Evolutionary conservation across 2,329 filamentous ascomycete genomes (phyloP).

Genomic region (Diplodia seriata): DNA sequence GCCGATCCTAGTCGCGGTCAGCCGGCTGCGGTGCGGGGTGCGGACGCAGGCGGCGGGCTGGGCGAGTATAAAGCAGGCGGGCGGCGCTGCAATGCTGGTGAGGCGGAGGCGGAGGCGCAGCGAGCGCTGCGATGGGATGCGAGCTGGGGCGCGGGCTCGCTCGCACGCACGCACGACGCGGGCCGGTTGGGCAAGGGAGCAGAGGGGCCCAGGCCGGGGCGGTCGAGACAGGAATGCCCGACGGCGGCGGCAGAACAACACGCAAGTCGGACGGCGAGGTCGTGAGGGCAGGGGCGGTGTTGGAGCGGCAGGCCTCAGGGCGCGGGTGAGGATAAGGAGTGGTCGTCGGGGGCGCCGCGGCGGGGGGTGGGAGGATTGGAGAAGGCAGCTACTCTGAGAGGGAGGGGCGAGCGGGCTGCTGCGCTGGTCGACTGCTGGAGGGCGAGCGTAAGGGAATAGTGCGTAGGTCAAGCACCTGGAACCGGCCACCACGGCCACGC

Average conservation of each 20-base stretch:
- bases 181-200: slow-evolving; percentile 24
- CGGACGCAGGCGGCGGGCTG: slow-evolving; percentile 16
- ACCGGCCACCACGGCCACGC: slow-evolving; percentile 10
- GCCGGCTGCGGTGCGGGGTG: slow-evolving; percentile 29
- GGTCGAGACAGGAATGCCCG: slow-evolving; percentile 25
- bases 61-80: slow-evolving; percentile 22
- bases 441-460: slow-evolving; percentile 4
- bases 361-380: not conserved
- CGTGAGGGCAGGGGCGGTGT: slow-evolving; percentile 18
- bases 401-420: slow-evolving; percentile 16
- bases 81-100: slow-evolving; percentile 22
- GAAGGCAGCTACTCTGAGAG: slow-evolving; percentile 10
- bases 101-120: slow-evolving; percentile 19
- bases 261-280: slow-evolving; percentile 12
- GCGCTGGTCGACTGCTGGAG: slow-evolving; percentile 18
- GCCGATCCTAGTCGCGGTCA: slow-evolving; percentile 31
- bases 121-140: slow-evolving; percentile 2
- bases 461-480: slow-evolving; percentile 11
- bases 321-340: slow-evolving; percentile 7
- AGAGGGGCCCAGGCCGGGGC: slow-evolving; percentile 26
- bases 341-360: slow-evolving; percentile 4
- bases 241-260: slow-evolving; percentile 11
- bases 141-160: slow-evolving; percentile 14
- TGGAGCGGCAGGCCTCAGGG: slow-evolving; percentile 15
- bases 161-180: slow-evolving; percentile 19